Conservation (phyloP, 352 stramenopile species). For the Phytophthora sp. region DNA sequence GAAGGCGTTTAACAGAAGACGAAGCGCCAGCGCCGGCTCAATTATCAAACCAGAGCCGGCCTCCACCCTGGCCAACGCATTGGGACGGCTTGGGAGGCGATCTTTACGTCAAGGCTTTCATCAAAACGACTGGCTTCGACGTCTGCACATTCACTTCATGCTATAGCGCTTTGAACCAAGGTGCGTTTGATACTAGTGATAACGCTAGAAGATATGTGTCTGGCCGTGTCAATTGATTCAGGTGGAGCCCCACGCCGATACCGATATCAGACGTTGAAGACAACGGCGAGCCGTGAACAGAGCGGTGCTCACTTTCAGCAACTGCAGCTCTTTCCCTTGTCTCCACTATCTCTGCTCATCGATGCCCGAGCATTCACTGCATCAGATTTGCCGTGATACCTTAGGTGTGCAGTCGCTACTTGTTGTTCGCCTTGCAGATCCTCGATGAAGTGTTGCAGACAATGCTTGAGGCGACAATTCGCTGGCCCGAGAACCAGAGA, state of each 20-base stretch:
- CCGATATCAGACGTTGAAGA: not conserved
- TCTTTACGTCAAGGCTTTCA: not conserved
- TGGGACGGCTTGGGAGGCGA: not conserved
- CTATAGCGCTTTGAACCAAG: not conserved
- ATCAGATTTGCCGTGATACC: conserved; percentile 5
- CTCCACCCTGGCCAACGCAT: not conserved
- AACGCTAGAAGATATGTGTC: too few relatives aligned
- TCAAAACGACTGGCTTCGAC: not conserved
- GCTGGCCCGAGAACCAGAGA: not conserved
- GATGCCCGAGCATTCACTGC: conserved; percentile 3
- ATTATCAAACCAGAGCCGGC: not conserved
- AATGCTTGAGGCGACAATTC: conserved; percentile 1
- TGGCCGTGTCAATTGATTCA: not conserved
- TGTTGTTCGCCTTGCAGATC: conserved; percentile 3
- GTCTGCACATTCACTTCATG: not conserved
- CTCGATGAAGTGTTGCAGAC: not conserved
- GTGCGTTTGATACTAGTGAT: not conserved
- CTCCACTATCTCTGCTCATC: conserved; percentile 4
- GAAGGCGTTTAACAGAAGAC: too few relatives aligned
- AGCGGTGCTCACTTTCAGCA: conserved; percentile 2
- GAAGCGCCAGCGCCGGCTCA: too few relatives aligned
- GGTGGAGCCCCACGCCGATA: not conserved
- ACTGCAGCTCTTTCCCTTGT: conserved; percentile 1
- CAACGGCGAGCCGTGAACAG: not conserved
- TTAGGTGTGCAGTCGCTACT: not conserved